phyloP scores from a whole-genome alignment of 371 early-diverging fungal species.

The Gilbertella persicaria region DNA sequence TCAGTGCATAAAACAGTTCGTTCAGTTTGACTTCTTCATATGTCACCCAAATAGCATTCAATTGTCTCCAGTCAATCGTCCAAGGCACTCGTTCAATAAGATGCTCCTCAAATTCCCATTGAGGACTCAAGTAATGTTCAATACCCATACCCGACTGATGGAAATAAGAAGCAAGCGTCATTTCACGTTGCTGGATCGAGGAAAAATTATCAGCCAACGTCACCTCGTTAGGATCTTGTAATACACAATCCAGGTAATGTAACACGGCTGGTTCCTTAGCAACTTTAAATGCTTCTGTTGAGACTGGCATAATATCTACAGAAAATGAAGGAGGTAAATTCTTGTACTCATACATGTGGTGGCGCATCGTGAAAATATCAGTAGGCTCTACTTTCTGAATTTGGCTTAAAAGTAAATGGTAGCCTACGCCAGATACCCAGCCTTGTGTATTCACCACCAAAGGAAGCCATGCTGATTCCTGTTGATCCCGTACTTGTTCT shows the following conservation, averaged over 20 bases:
- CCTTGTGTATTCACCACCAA: conserved; percentile 84
- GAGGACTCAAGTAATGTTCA: conserved; percentile 10
- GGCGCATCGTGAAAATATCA: conserved; percentile 48
- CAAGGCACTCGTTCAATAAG: conserved; percentile 60
- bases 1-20: conserved; percentile 75
- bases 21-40: conserved; percentile 66
- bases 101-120: conserved; percentile 62
- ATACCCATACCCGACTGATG: conserved; percentile 20
- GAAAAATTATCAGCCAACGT: conserved; percentile 41
- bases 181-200: conserved; percentile 58
- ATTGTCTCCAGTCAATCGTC: conserved; percentile 59
- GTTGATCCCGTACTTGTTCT: conserved; percentile 6
- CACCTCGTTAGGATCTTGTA: conserved; percentile 2
- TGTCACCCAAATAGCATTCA: conserved; percentile 59
- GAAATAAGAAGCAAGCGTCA: conserved; percentile 54
- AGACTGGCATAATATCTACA: conserved; percentile 15
- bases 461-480: conserved; percentile 48
- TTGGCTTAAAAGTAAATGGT: conserved; percentile 64
- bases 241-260: conserved; percentile 21
- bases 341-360: conserved; percentile 8
- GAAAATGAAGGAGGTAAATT: conserved; percentile 43
- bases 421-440: conserved; percentile 81
- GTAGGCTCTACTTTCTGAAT: conserved; percentile 55
- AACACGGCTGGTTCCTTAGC: conserved; percentile 10
- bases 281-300: neutral